Base-by-base conservation (phyloP, 441 rosid genomes). In the Erodium trifolium region DNA sequence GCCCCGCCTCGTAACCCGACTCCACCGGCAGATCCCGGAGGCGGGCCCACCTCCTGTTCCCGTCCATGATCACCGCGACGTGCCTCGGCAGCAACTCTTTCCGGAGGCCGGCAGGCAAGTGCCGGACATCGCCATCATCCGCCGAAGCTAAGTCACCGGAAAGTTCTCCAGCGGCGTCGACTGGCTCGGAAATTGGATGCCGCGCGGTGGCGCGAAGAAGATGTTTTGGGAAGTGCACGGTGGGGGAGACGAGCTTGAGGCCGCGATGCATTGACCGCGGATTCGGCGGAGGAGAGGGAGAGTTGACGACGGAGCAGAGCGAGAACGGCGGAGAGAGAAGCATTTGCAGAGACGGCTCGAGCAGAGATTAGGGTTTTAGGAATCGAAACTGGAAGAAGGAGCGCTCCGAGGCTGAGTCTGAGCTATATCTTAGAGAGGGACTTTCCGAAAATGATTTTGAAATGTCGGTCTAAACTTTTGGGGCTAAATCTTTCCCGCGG, bases 51-150 rank as follows among this genome's bases (percentile, higher is more conserved):
- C 94, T 72, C 6, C 78, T 90, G 67, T 89, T 92, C 5, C 98
- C 96, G 60, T 88, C 98, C 98, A 89, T 92, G 63, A 92, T 87
- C 29, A 89, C 75, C 64, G 98, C 96, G 37, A 92, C 94, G 64
- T 89, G 96, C 65, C 81, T 82, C 60, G 98, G 94, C 85, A 92
- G 77, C 70, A 77, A 66, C 59, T 86, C 87, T 2, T 69, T 37
- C 7, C 19, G 75, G 12, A 86, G 82, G 11, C 83, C 91, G 11
- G 60, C 78, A 67, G 96, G 98, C 3, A 87, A 45, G 29, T 18
- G 70, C 47, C 2, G 16, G 23, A n/a, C 10, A 53, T 17, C 60
- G 5, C 68, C 67, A 9, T 49, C 29, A 16, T 78, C 79, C 0
- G 76, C 43, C 43, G 43, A 5, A 37, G 43, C 43, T 37, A 5